Evolutionary conservation across 1,139 yeast species (phyloP).

Genomic region (Lodderomyces pseudojiufengensis): DNA sequence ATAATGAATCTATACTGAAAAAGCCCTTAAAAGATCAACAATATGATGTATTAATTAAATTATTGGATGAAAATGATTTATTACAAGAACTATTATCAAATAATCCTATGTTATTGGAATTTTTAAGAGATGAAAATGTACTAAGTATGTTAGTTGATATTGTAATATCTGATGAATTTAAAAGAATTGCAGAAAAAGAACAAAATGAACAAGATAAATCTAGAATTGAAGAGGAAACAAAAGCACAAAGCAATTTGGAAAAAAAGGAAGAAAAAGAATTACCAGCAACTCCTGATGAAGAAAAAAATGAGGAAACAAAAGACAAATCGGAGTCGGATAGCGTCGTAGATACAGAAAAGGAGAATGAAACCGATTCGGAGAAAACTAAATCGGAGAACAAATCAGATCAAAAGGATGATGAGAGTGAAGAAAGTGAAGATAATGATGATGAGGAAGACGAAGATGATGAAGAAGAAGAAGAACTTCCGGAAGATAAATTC

Average conservation of each 20-base stretch:
- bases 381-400: constrained; percentile 15
- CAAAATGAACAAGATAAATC: constrained; percentile 5
- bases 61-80: constrained; percentile 82
- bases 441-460: constrained; percentile 18
- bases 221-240: neutral
- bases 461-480: constrained; percentile 24
- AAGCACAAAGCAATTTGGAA: neutral
- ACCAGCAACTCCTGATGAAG: neutral
- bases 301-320: constrained; percentile 7
- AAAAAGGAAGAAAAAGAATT: neutral
- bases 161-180: constrained; percentile 49
- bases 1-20: constrained; percentile 16
- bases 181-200: constrained; percentile 8
- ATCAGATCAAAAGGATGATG: constrained; percentile 11
- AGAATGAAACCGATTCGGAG: constrained; percentile 18
- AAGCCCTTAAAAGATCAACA: constrained; percentile 8
- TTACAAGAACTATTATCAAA: constrained; percentile 81
- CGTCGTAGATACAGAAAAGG: no score
- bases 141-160: constrained; percentile 63
- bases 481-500: constrained; percentile 47
- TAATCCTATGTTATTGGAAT: constrained; percentile 77
- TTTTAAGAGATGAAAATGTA: constrained; percentile 70
- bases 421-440: constrained; percentile 13
- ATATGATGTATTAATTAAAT: constrained; percentile 50
- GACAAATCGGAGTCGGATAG: constrained; percentile 8